A percentile compares a stretch with the other conserved stretches of the same genome.
phyloP scores from a whole-genome alignment of 78 protist species.

The Dictyostelium capitatum region DNA sequence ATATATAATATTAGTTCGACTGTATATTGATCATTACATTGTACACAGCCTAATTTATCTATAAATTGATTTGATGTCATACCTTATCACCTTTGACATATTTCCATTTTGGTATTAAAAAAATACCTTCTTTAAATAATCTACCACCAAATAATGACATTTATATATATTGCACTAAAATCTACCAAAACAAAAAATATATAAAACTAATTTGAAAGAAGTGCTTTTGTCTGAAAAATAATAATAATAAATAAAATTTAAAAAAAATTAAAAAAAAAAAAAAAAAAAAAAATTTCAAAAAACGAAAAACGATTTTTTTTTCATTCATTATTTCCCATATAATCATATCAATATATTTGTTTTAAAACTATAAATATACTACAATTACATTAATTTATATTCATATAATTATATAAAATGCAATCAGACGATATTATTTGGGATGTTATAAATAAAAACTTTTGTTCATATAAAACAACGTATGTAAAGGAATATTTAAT shows the following conservation, averaged over 20 bases:
- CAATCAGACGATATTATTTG: slow-evolving; percentile 95
- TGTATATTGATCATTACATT: too few species aligned
- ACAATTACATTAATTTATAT: not conserved
- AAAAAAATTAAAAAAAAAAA: not conserved
- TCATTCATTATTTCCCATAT: not conserved
- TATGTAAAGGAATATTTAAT: slow-evolving; percentile 91
- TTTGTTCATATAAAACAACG: slow-evolving; percentile 92
- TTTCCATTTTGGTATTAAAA: slow-evolving; percentile 65
- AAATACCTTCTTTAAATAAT: slow-evolving; percentile 34
- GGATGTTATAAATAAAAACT: slow-evolving; percentile 89
- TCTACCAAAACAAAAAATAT: too few species aligned
- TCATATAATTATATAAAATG: slow-evolving; percentile 37
- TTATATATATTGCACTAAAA: not conserved
- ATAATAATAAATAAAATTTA: not conserved
- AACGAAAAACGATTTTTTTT: not conserved
- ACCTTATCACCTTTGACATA: slow-evolving; percentile 73
- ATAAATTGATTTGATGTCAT: not conserved
- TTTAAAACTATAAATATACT: not conserved
- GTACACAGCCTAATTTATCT: too few species aligned
- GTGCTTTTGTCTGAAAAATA: not conserved
- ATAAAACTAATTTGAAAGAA: too few species aligned
- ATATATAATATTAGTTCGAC: too few species aligned
- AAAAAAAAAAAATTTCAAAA: slow-evolving; percentile 14
- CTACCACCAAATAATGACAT: slow-evolving; percentile 70
- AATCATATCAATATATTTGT: too few species aligned